Conservation (phyloP, 768 basidiomycete genomes). For the Chalciporus piperatus region DNA sequence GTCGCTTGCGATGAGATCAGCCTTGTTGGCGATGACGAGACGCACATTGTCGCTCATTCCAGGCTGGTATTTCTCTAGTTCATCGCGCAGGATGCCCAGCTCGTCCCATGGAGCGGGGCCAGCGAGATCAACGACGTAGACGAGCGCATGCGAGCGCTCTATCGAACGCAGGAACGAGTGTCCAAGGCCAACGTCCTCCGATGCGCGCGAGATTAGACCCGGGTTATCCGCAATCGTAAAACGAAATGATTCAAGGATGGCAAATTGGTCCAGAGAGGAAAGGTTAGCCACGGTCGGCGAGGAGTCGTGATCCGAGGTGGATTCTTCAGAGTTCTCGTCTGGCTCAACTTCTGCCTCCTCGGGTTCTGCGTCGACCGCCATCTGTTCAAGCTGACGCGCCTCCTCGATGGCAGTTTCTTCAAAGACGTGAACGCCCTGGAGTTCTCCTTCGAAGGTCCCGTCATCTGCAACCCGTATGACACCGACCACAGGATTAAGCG, state of each 20-base stretch:
- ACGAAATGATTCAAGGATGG: constrained; percentile 70
- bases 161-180: constrained; percentile 92
- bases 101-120: constrained; percentile 75
- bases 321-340: not conserved
- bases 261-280: constrained; percentile 43
- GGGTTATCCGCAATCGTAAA: constrained; percentile 98
- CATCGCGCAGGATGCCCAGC: constrained; percentile 66
- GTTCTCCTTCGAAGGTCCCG: constrained; percentile 66
- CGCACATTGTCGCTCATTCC: constrained; percentile 76
- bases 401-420: constrained; percentile 68
- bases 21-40: constrained; percentile 93
- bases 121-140: constrained; percentile 90
- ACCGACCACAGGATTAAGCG: constrained; percentile 90
- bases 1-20: constrained; percentile 67
- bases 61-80: constrained; percentile 77
- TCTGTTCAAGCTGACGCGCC: constrained; percentile 37
- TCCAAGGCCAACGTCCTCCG: constrained; percentile 88
- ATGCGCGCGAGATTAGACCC: constrained; percentile 81
- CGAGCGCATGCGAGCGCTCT: constrained; percentile 86
- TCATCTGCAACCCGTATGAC: constrained; percentile 83
- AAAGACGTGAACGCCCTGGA: constrained; percentile 48
- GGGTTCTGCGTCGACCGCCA: constrained; percentile 38
- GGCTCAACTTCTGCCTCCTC: not conserved
- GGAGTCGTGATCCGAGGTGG: not conserved
- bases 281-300: constrained; percentile 6